Conservation (phyloP, 148 eudicot genomes). For the Hydrangea macrophylla region DNA sequence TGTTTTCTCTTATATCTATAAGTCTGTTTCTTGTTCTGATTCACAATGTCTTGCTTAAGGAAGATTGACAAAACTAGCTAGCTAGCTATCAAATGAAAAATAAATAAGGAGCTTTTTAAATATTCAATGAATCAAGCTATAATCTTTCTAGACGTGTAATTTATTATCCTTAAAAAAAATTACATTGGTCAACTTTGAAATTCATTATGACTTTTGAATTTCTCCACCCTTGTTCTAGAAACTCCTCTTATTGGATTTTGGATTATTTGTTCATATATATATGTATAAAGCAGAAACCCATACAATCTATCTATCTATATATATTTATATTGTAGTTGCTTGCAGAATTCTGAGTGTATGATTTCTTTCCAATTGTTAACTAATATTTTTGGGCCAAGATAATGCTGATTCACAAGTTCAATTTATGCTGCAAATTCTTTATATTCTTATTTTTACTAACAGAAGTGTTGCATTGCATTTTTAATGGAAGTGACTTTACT, state of each 20-base stretch:
- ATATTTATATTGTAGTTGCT: neutral
- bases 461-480: no score
- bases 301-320: neutral
- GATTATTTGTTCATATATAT: conserved; percentile 9
- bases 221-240: conserved; percentile 12
- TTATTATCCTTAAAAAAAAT: neutral
- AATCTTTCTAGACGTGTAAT: neutral
- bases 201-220: conserved; percentile 7
- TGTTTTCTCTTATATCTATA: neutral
- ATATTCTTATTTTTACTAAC: no score
- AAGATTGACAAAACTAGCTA: neutral
- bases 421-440: neutral
- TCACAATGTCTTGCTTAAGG: conserved; percentile 1
- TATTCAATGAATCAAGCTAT: conserved; percentile 1
- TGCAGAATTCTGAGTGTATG: neutral
- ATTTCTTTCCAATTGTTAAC: neutral
- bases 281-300: neutral
- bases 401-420: neutral
- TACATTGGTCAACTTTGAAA: conserved; percentile 16
- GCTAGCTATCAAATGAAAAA: neutral
- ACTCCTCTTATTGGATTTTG: neutral
- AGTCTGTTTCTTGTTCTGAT: neutral
- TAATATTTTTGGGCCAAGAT: neutral
- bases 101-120: neutral
- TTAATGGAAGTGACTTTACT: no score